phyloP scores from a whole-genome alignment of 139 green algal genomes.

The Zygnema circumcarinatum region DNA sequence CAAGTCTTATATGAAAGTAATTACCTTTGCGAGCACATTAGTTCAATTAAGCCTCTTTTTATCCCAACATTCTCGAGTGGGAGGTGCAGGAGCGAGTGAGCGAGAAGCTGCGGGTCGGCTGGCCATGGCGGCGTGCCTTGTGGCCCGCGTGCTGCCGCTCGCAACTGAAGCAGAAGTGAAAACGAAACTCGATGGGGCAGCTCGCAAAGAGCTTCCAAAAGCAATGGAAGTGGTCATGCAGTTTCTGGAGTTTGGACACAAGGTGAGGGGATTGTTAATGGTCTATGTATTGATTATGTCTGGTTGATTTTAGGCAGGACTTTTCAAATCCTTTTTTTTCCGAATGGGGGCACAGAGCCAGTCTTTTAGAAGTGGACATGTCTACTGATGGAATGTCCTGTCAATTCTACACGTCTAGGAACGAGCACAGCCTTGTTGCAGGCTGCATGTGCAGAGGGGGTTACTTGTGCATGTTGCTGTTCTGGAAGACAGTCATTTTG shows the following conservation, averaged over 20 bases:
- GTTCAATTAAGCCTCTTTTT: too few relatives aligned
- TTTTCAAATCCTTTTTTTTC: not conserved
- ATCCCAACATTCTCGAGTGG: too few relatives aligned
- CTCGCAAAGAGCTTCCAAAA: conserved; percentile 9
- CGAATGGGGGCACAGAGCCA: not conserved
- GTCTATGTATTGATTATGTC: not conserved
- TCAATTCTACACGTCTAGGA: not conserved
- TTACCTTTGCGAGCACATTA: too few relatives aligned
- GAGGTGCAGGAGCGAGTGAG: too few relatives aligned
- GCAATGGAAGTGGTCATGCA: not conserved
- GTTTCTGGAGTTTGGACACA: conserved; percentile 11
- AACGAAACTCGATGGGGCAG: conserved; percentile 8
- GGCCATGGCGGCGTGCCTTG: not conserved
- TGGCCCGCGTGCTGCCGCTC: not conserved
- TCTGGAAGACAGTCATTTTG: not conserved
- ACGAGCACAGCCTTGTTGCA: not conserved
- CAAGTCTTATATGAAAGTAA: too few relatives aligned
- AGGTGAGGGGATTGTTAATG: not conserved
- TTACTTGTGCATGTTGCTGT: not conserved
- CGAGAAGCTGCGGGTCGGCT: too few relatives aligned
- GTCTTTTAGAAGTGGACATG: not conserved
- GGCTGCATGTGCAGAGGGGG: not conserved
- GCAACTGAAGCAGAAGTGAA: conserved; percentile 10
- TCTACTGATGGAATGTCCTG: not conserved
- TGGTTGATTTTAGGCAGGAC: not conserved